Percentiles rank a stretch among this genome's conserved stretches.
phyloP scores from a whole-genome alignment of 2,329 filamentous ascomycete species.

The Cyphellophora europaea region DNA sequence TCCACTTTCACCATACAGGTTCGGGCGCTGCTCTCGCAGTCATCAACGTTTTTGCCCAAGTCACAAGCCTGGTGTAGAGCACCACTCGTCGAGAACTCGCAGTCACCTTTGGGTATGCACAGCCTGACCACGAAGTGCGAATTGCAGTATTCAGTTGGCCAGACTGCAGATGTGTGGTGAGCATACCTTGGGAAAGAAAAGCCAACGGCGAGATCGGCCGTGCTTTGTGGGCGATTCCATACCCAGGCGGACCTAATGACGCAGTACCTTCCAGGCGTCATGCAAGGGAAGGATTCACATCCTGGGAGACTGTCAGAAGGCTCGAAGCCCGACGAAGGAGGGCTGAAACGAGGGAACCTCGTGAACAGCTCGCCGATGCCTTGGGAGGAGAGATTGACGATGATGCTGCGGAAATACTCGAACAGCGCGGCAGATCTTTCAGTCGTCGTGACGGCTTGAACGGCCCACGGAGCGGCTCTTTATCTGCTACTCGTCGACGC shows the following conservation, averaged over 20 bases:
- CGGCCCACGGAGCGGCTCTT: background rate
- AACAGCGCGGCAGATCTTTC: background rate
- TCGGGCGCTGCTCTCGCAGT: conserved; percentile 79
- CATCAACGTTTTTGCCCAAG: conserved; percentile 86
- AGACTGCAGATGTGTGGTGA: conserved; percentile 73
- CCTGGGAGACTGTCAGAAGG: conserved; percentile 13
- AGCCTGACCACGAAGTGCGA: conserved; percentile 79
- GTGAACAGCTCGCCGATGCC: too few relatives aligned
- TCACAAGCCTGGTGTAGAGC: conserved; percentile 88
- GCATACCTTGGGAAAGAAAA: conserved; percentile 62
- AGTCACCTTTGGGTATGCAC: conserved; percentile 87
- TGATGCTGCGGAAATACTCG: background rate
- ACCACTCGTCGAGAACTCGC: conserved; percentile 76
- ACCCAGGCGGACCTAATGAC: conserved; percentile 54
- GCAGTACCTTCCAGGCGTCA: conserved; percentile 12
- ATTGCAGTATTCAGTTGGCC: conserved; percentile 96
- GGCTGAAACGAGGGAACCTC: too few relatives aligned
- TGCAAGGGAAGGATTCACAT: conserved; percentile 9
- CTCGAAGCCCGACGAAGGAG: conserved; percentile 6
- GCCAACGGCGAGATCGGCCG: conserved; percentile 28
- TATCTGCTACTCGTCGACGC: background rate
- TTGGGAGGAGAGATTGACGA: too few relatives aligned
- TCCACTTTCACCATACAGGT: conserved; percentile 86
- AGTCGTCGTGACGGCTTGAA: background rate
- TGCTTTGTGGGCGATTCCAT: conserved; percentile 80